Base-by-base conservation (phyloP, 306 rosid genomes). In the Mimosa pudica region DNA sequence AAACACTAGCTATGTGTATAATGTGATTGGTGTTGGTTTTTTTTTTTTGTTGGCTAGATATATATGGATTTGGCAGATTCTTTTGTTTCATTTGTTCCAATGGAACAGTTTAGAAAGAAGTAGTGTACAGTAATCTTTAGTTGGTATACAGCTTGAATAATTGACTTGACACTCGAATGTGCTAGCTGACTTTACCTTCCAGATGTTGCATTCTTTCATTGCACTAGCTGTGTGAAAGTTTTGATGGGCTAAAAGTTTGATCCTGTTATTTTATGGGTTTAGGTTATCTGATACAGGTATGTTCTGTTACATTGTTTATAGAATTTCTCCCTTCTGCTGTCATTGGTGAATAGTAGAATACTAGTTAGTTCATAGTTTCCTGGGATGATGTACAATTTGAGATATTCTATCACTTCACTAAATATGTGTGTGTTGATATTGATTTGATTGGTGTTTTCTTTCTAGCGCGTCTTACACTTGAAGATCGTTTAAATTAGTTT, bases 41-140 rank as follows among this genome's bases (percentile, higher is more conserved):
- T 67, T 24, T 67, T 11, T 77, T 44, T 71, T 58, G 47, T 71
- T 4, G 18, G 45, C 72, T 80, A 51, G 17, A 51, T 73, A 65
- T 10, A 35, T 52, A 12, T 82, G 81, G 41, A 72, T 49, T 77
- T 73, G 73, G 51, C 6, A 44, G 70, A 67, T 11, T 12, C 38
- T 46, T 16, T 20, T 52, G 45, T 70, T 54, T 3, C 13, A 72
- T 66, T 65, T 33, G 64, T 12, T 13, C 44, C 69, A 4, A 11
- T 58, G 47, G 70, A 44, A 6, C 45, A 52, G 20, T 54, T 1
- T 14, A 4, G 17, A 54, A 54, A 14, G 20, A 54, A 54, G 17
- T 17, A 17, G 5, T n/a, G n/a, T 5, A 52, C 20, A 52, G 14
- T 16, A 49, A 3, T 16, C 1, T 52, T 16, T 52, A 52, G 58